Base-by-base conservation (phyloP, 2,329 filamentous ascomycete species). In the Fusarium brachygibbosum region DNA sequence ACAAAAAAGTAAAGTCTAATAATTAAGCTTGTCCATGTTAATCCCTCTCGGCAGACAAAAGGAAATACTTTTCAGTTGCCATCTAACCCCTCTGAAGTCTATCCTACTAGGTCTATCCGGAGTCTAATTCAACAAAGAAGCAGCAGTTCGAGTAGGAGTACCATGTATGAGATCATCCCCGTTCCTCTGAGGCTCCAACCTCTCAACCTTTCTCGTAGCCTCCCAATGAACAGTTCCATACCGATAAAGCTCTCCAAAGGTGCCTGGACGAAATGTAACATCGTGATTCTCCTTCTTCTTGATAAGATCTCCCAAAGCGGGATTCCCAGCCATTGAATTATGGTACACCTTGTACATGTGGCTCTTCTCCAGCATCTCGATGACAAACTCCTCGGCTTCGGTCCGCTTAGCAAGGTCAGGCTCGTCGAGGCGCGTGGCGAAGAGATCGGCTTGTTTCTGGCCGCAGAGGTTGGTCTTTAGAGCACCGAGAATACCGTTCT, bases 311-410 rank as follows among this genome's bases (percentile, higher is more conserved):
- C 78, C 78, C 1, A 80, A 63, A 6, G 78, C 76, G 1, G 75
- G 76, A 1, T 60, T 21, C 0, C 70, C 75, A 4, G 72, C 75
- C 1, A 75, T 75, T 5, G 78, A 78, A 19, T 78, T 80, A n/a
- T 79, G 78, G 49, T 78, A 79, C 5, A 78, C 69, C 64, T 80
- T 80, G 52, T 79, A 79, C 70, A 79, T 79, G 45, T 78, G 73
- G 32, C 76, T 79, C 17, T 76, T 71, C 52, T 78, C 74, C 1
- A 80, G 53, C 68, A 79, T 69, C 23, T 79, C 76, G 0, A 79
- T 41, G 3, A 80, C 61, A 53, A 80, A 79, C 1, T 54, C 69
- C 34, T 80, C 77, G 0, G 77, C 77, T 14, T 64, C 69, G 6
- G 35, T 23, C 10, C 74, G 62, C 59, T 73, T 79, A 0, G 54